Conservation (phyloP, 1,284 basidiomycete genomes). For the Peniophora sp. region DNA sequence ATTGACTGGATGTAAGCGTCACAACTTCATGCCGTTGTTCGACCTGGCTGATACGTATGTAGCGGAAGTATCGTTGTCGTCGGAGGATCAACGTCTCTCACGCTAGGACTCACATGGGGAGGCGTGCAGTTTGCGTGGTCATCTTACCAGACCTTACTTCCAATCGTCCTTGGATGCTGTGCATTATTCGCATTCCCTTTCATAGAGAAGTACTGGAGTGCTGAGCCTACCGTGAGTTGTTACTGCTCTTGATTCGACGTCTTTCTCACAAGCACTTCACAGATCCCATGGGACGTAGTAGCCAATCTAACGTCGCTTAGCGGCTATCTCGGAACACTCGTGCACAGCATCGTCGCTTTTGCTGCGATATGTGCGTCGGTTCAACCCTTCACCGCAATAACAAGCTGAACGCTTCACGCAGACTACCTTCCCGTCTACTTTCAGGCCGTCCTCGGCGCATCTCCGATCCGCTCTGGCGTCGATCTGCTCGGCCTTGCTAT, state of each 20-base stretch:
- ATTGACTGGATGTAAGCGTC: slow-evolving; percentile 26
- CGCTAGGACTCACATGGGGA: slow-evolving; percentile 25
- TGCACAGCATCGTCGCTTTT: slow-evolving; percentile 21
- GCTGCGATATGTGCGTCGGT: slow-evolving; percentile 4
- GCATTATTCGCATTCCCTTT: slow-evolving; percentile 17
- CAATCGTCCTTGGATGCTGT: slow-evolving; percentile 17
- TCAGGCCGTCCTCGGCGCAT: slow-evolving; percentile 11
- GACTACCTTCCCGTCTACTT: slow-evolving; percentile 15
- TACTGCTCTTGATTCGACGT: neutral
- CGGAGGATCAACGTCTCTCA: slow-evolving; percentile 15
- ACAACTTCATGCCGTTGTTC: neutral
- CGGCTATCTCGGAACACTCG: slow-evolving; percentile 19
- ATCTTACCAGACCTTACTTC: slow-evolving; percentile 20
- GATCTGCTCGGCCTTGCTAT: slow-evolving; percentile 12
- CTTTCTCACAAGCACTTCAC: neutral
- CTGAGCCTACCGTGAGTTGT: slow-evolving; percentile 16
- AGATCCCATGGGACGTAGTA: neutral
- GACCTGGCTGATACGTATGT: neutral
- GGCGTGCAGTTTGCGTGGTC: slow-evolving; percentile 24
- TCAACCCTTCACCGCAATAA: neutral
- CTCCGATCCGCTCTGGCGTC: slow-evolving; percentile 11
- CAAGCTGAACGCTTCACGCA: neutral
- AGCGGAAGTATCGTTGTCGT: slow-evolving; percentile 26
- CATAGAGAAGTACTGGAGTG: slow-evolving; percentile 20
- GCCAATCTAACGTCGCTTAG: slow-evolving; percentile 2